Evolutionary conservation across 2,329 filamentous ascomycete genomes (phyloP).

Genomic region (Sphaerulina populicola): DNA sequence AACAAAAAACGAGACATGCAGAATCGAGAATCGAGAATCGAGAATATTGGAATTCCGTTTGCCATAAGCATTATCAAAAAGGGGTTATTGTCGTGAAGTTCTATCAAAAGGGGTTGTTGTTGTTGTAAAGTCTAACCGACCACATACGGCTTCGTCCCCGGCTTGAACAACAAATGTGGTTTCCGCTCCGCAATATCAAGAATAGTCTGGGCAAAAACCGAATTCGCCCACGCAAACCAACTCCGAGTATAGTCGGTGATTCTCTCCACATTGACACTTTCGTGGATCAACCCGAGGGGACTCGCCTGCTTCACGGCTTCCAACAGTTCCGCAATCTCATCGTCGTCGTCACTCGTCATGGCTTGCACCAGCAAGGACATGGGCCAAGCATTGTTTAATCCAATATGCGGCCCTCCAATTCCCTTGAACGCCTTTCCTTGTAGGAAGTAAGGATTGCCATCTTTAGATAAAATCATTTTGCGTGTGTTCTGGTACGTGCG

Average conservation of each 20-base stretch:
- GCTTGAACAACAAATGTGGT: conserved; percentile 74
- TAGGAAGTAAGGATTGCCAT: conserved; percentile 83
- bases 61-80: no score
- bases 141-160: conserved; percentile 52
- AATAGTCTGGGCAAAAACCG: conserved; percentile 87
- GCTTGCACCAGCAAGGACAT: conserved; percentile 91
- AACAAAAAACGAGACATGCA: no score
- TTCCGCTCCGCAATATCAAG: conserved; percentile 82
- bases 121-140: conserved; percentile 15
- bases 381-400: conserved; percentile 86
- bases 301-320: conserved; percentile 66
- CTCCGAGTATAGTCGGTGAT: conserved; percentile 66
- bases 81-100: no score
- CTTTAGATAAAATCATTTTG: conserved; percentile 65
- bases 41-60: no score
- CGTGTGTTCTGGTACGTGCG: conserved; percentile 79
- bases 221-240: conserved; percentile 98
- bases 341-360: conserved; percentile 75
- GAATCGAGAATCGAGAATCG: no score
- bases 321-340: conserved; percentile 69
- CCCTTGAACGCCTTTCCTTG: conserved; percentile 68
- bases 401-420: conserved; percentile 79
- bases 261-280: conserved; percentile 78
- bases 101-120: no score
- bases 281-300: conserved; percentile 74